Percentiles rank a stretch among this genome's conserved stretches.
phyloP scores from a whole-genome alignment of 169 alveolate species.

The Plasmodium fragile region DNA sequence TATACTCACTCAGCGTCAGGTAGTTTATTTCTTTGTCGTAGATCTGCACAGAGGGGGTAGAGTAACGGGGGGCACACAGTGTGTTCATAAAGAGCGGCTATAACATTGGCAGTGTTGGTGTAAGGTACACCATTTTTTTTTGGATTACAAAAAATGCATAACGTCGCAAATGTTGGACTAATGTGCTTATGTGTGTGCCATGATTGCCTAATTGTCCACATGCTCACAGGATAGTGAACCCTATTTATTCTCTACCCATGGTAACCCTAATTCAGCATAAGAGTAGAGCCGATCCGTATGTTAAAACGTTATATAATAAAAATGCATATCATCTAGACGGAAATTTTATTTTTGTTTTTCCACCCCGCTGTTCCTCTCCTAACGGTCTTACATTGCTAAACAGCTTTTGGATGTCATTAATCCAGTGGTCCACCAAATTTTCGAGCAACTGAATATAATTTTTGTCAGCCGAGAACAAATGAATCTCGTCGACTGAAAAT shows the following conservation, averaged over 20 bases:
- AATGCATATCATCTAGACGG: neutral
- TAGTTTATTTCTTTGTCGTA: constrained; percentile 29
- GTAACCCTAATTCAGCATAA: neutral
- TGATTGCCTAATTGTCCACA: neutral
- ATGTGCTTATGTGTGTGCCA: neutral
- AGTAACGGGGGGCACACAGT: neutral
- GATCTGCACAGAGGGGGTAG: constrained; percentile 8
- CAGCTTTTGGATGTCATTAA: constrained; percentile 43
- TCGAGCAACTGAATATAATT: constrained; percentile 51
- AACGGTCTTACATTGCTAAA: constrained; percentile 40
- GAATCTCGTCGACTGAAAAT: constrained; percentile 16
- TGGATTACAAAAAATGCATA: neutral
- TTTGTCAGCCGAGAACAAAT: constrained; percentile 23
- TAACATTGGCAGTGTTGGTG: neutral
- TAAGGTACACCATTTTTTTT: neutral
- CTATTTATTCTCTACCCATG: neutral
- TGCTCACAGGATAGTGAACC: neutral
- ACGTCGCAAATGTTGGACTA: neutral
- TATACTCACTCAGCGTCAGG: constrained; percentile 65
- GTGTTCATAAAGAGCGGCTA: neutral
- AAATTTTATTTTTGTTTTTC: neutral
- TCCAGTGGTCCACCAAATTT: constrained; percentile 58
- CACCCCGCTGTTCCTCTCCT: neutral
- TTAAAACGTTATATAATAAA: neutral
- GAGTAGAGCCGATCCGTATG: neutral